Conservation (phyloP, 2,329 filamentous ascomycete species). For the Fusarium xylarioides region DNA sequence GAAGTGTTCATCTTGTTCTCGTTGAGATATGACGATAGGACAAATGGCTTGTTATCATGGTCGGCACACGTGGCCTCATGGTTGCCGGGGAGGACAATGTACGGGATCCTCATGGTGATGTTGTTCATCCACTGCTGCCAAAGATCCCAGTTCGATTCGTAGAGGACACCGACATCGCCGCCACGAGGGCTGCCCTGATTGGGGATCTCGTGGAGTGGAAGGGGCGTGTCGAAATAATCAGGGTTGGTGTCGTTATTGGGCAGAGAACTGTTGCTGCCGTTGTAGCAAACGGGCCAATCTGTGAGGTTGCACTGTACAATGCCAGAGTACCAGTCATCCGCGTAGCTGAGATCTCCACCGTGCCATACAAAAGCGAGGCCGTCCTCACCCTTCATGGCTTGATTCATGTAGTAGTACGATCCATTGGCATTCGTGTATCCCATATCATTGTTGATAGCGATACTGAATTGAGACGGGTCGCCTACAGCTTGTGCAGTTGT, state of each 20-base stretch:
- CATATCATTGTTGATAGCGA: not conserved
- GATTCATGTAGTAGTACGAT: not conserved
- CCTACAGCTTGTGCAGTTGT: not conserved
- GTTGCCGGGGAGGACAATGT: not conserved
- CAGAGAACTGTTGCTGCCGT: not conserved
- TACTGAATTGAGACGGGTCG: not conserved
- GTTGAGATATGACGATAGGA: not conserved
- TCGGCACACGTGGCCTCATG: not conserved
- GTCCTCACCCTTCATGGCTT: rapidly evolving
- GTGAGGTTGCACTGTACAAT: not conserved
- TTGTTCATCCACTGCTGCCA: conserved; percentile 11
- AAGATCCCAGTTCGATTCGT: conserved; percentile 4
- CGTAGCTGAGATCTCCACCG: not conserved
- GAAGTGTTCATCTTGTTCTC: not conserved
- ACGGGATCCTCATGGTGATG: not conserved
- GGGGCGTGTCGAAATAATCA: not conserved
- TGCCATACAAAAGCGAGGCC: not conserved
- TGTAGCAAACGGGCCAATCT: not conserved
- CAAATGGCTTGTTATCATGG: not conserved
- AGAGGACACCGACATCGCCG: not conserved
- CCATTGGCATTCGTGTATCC: not conserved
- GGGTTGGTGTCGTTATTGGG: not conserved
- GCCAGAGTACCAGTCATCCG: conserved; percentile 2
- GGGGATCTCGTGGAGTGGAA: not conserved
- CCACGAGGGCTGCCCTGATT: not conserved